Evolutionary conservation across 805 yeast species (phyloP).

Genomic region (Saccharomycopsis sp.): DNA sequence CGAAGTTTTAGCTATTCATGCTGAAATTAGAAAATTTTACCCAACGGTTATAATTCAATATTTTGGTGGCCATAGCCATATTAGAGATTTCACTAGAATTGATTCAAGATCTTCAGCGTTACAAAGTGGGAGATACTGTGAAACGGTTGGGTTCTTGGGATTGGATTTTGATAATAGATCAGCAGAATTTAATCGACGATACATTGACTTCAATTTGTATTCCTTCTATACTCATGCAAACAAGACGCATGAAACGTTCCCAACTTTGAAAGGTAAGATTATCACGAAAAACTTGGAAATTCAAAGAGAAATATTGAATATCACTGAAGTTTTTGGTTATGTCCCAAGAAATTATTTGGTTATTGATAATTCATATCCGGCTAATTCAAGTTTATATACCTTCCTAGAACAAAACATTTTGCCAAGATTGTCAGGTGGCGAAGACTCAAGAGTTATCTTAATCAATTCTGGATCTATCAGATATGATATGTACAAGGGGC

Average conservation of each 20-base stretch:
- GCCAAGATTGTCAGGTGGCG: conserved; percentile 34
- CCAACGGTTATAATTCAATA: conserved; percentile 69
- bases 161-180: conserved; percentile 30
- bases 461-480: conserved; percentile 86
- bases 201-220: conserved; percentile 73
- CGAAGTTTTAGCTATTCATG: conserved; percentile 33
- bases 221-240: conserved; percentile 62
- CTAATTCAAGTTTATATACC: conserved; percentile 49
- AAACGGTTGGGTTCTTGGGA: conserved; percentile 86
- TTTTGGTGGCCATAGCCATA: conserved; percentile 93
- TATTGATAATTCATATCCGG: conserved; percentile 57
- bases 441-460: conserved; percentile 45
- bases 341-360: conserved; percentile 64
- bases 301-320: conserved; percentile 40
- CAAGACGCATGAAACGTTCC: conserved; percentile 32
- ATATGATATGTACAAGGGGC: conserved; percentile 80
- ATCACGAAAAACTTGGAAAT: conserved; percentile 39
- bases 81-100: conserved; percentile 69
- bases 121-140: conserved; percentile 92
- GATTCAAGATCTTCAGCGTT: conserved; percentile 67
- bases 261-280: conserved; percentile 47
- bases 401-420: conserved; percentile 54
- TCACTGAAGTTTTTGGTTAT: conserved; percentile 53
- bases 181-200: conserved; percentile 46
- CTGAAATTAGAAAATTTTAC: conserved; percentile 45